phyloP scores from a whole-genome alignment of 2,329 filamentous ascomycete species.

The Neofusicoccum cordaticola region DNA sequence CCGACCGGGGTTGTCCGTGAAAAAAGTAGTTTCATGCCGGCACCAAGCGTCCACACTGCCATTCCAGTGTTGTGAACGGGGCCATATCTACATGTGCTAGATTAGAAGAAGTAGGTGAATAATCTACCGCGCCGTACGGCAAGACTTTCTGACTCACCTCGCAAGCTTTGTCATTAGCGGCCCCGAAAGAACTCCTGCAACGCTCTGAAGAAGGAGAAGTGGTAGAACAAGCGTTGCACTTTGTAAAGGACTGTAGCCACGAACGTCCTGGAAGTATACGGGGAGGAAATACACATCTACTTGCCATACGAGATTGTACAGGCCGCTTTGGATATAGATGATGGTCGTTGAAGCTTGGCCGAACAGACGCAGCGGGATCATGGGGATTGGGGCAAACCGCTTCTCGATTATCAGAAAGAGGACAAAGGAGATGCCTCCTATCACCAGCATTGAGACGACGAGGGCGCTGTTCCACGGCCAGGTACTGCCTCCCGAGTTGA shows the following conservation, averaged over 20 bases:
- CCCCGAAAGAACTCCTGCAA: slow-evolving; percentile 18
- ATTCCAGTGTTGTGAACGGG: slow-evolving; percentile 25
- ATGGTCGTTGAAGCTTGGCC: not conserved
- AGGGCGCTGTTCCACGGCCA: not conserved
- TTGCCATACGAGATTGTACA: not conserved
- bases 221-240: slow-evolving; percentile 27
- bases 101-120: not conserved
- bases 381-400: not conserved
- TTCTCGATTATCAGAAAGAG: not conserved
- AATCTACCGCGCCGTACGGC: too few relatives aligned
- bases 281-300: slow-evolving; percentile 31
- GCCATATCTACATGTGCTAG: not conserved
- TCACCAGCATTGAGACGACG: not conserved
- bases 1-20: slow-evolving; percentile 20
- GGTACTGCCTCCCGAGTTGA: not conserved
- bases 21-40: slow-evolving; percentile 27
- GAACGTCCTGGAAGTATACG: slow-evolving; percentile 44
- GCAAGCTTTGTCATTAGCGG: slow-evolving; percentile 24
- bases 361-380: slow-evolving; percentile 1
- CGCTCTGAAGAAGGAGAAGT: slow-evolving; percentile 24
- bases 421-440: not conserved
- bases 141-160: slow-evolving; percentile 19
- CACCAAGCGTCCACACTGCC: slow-evolving; percentile 26
- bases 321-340: not conserved
- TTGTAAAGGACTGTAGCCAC: slow-evolving; percentile 13